Base-by-base conservation (phyloP, 2,329 filamentous ascomycete species). In the Aspergillus jensenii region DNA sequence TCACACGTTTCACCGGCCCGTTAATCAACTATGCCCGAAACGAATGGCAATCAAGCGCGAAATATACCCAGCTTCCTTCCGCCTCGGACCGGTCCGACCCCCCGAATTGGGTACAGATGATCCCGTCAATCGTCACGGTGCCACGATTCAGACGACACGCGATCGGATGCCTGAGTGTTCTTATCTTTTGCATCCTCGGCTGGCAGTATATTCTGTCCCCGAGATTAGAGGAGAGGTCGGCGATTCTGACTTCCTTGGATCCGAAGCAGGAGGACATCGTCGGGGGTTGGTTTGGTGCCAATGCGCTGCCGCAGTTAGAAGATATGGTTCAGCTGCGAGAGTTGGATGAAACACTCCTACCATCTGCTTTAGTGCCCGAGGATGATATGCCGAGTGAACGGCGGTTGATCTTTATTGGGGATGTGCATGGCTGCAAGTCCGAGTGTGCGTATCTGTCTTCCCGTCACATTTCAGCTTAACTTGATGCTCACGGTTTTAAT, bases 351-450 rank as follows among this genome's bases (percentile, higher is more conserved):
- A 63, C 70, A 4, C 69, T 82, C 49, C 61, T 84, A 12, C 82
- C 82, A 11, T 68, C 72, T 31, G 56, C 64, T 21, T 54, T 55
- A 21, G 49, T 64, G 9, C 51, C 52, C 6, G 49, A 59, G 23
- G 12, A 39, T 11, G 63, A 47, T 1, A 17, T 51, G 39, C 55
- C 70, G 43, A 73, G 62, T 57, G 51, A 77, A 21, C 85, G 83
- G 54, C 81, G 92, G 17, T 78, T 99, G 23, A 79, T 98, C 35
- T 81, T 98, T 60, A 81, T 98, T 35, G 93, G 95, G 55, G 95
- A 99, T 76, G 91, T 98, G 14, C 93, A 98, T 77, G 95, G 95
- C 49, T 95, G 95, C 79, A 85, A 85, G 65, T 72, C 83, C 12
- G 84, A 91, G 60, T 81, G 91, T 70, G 76, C 81, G 71, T 66